Conservation (phyloP, 345 rosid species). For the Aurinia saxatilis region DNA sequence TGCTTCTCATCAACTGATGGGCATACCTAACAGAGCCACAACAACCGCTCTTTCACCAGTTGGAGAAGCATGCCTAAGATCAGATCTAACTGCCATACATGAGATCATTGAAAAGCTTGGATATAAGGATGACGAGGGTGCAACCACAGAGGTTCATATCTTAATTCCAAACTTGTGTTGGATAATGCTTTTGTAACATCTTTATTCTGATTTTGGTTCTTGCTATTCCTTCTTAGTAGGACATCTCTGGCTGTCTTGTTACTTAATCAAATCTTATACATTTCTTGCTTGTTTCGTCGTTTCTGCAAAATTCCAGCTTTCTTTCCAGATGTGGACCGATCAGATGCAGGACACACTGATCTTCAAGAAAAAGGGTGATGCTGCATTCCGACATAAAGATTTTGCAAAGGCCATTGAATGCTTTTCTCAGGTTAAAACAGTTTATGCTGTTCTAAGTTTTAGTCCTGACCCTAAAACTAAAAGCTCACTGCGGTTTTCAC, state of each 20-base stretch:
- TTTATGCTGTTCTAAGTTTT: neutral
- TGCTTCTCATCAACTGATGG: slow-evolving; percentile 73
- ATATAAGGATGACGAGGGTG: slow-evolving; percentile 79
- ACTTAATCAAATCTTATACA: neutral
- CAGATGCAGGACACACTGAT: slow-evolving; percentile 75
- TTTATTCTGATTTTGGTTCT: neutral
- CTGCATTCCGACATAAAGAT: slow-evolving; percentile 68
- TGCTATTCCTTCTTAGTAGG: neutral
- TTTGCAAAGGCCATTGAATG: slow-evolving; percentile 53
- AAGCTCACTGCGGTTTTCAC: neutral
- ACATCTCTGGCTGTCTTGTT: neutral
- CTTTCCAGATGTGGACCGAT: slow-evolving; percentile 94
- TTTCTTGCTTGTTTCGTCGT: neutral
- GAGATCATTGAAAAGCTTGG: slow-evolving; percentile 70
- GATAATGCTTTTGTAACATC: neutral
- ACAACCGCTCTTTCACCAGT: slow-evolving; percentile 46
- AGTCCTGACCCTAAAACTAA: neutral
- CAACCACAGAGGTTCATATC: slow-evolving; percentile 56
- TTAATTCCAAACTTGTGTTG: neutral
- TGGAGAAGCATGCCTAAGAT: slow-evolving; percentile 81
- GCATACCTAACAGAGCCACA: slow-evolving; percentile 48
- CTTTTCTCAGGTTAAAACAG: slow-evolving; percentile 56
- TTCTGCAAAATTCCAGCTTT: slow-evolving; percentile 43
- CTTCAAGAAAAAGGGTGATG: slow-evolving; percentile 73
- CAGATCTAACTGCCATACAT: slow-evolving; percentile 65